Evolutionary conservation across 2,329 filamentous ascomycete genomes (phyloP), one percentile per base, ranked within the genome.

Genomic region (Geosmithia flava): DNA sequence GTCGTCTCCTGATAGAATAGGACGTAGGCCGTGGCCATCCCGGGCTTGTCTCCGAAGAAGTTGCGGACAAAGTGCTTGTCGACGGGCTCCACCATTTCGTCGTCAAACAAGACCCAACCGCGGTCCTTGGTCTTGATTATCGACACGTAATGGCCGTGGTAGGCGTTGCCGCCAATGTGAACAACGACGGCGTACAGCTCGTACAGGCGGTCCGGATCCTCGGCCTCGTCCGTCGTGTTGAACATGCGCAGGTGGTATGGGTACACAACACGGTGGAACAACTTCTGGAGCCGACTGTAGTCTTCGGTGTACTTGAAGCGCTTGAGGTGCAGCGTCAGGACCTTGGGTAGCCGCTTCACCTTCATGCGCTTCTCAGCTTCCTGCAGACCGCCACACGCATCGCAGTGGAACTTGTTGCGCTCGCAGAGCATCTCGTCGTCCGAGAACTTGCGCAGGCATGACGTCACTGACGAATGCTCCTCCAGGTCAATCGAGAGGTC

Each of bases 361-460:
- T 97, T 98, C 93, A 98, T 98, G 53, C 93, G 80, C 71, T 97
- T 98, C 65, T 98, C 93, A 0, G 93, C 93, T 67, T 98, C 93
- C 65, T 98, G 93, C 48, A 98, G 70, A 2, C 93, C 93, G 47
- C 93, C 93, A 56, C 93, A 98, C 57, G 90, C 90, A 62, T 98
- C 93, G 67, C 93, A 98, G 61, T 98, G 91, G 55, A 98, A 98
- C 62, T 98, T 98, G 71, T 98, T 97, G 51, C 90, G 79, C 68
- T 98, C 93, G 61, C 93, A 97, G 50, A 98, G 76, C 88, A 97
- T 96, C 65, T 98, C 93, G 59, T 97, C 93, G 44, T 93, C 89
- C 0, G 93, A 98, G 59, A 98, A 98, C 58, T 96, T 95, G 50
- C 87, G 80, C 53, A 98, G 68, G 62, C 93, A 98, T 23, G 93